Evolutionary conservation across 2,329 filamentous ascomycete genomes (phyloP), one percentile per base, ranked within the genome.

Genomic region (Clonostachys rosea): DNA sequence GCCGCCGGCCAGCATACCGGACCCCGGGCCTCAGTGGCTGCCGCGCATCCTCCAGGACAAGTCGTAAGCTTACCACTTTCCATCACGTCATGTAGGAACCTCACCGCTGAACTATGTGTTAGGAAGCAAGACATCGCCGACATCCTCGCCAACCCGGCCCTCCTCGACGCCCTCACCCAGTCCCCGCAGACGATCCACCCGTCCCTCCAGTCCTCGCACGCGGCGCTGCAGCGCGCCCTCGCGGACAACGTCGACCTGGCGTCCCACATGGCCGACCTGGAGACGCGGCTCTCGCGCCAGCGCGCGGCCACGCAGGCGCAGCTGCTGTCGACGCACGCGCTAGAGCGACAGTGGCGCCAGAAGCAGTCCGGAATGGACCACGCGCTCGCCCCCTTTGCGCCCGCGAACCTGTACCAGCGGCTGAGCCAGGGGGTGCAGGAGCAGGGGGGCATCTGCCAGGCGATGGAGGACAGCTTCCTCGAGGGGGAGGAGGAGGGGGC

Each of bases 381-480:
- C 45, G 90, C 89, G 7, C 72, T 97, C 50, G 81, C 83, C 35
- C 88, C 89, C 1, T 97, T 95, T 69, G 88, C 89, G 24, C 91
- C 92, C 0, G 87, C 89, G 40, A 86, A 88, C 40, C 73, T 97
- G 58, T 96, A 97, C 62, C 87, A 91, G 66, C 78, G 87, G 45
- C 74, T 97, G 11, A 83, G 76, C 42, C 86, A 87, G 49, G 85
- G 83, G 10, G 83, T 95, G 14, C 79, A 81, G 45, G 92, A 97
- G 71, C 91, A 96, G 67, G 90, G 91, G 52, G 72, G 72, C 49
- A 75, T 96, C 14, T 91, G 91, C 55, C 75, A 79, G 49, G 91
- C 89, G 2, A 76, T 97, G 48, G 91, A 96, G 68, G 92, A 96
- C 70, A 96, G 91, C 57, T 97, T 96, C 62, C 70, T 97, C 2